These are phyloP conservation scores for Cydonia oblonga DNA, from an alignment of 331 rosid genomes.

Conservation along the genomic window DNA sequence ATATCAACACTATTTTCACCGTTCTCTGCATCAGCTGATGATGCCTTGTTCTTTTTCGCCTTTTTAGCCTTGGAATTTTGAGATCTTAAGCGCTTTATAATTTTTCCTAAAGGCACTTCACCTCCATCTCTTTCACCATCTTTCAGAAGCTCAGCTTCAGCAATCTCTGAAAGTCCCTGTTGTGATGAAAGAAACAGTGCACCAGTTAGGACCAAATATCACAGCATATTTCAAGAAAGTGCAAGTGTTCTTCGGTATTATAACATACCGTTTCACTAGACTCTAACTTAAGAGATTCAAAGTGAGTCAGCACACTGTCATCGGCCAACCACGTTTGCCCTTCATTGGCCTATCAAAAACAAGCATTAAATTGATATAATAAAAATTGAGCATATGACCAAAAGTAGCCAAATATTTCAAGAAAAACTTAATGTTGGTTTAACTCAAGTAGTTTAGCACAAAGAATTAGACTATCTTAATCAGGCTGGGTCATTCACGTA, in stretches of 20 bases:
- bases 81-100: slow-evolving; percentile 55
- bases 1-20: slow-evolving; percentile 52
- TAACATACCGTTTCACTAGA: slow-evolving; percentile 40
- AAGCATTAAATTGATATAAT: slow-evolving; percentile 12
- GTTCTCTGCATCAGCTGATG: slow-evolving; percentile 31
- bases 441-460: not conserved
- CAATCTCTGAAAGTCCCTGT: slow-evolving; percentile 44
- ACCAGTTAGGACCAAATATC: slow-evolving; percentile 13
- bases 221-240: not conserved
- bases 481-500: not conserved
- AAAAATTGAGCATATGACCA: not conserved
- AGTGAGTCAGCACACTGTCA: slow-evolving; percentile 55
- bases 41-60: slow-evolving; percentile 35
- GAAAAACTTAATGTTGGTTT: not conserved
- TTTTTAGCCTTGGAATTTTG: slow-evolving; percentile 50
- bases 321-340: slow-evolving; percentile 72
- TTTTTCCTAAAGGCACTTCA: slow-evolving; percentile 63
- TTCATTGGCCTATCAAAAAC: slow-evolving; percentile 41
- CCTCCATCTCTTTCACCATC: slow-evolving; percentile 48
- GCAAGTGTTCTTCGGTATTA: not conserved
- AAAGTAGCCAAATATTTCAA: not conserved
- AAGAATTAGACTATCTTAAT: not conserved
- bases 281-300: slow-evolving; percentile 79
- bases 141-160: slow-evolving; percentile 40
- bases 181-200: slow-evolving; percentile 2